A percentile compares a stretch with the other conserved stretches of the same genome.
These are phyloP conservation scores for Yamadazyma scolyti DNA, from an alignment of 805 yeast species.

Conservation along the genomic window DNA sequence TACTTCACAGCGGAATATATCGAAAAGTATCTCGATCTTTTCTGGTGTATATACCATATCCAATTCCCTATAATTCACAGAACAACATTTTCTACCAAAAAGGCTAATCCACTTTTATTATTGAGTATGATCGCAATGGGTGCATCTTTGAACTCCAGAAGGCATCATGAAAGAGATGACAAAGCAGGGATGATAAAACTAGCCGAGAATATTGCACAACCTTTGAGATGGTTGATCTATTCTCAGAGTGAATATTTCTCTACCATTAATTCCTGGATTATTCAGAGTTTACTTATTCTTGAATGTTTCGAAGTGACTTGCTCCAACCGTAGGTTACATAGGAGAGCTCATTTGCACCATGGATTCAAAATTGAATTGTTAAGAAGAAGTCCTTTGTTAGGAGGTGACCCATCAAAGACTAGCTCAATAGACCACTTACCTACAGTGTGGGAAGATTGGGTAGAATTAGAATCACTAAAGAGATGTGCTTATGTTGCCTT, in stretches of 20 bases:
- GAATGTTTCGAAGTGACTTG: conserved; percentile 72
- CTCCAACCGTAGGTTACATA: conserved; percentile 62
- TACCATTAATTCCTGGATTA: conserved; percentile 67
- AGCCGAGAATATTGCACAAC: conserved; percentile 45
- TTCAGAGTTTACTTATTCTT: conserved; percentile 65
- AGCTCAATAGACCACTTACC: not conserved
- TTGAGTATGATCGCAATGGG: conserved; percentile 57
- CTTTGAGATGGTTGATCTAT: conserved; percentile 65
- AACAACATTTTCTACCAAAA: conserved; percentile 49
- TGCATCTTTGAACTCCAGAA: conserved; percentile 32
- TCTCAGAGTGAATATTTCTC: conserved; percentile 63
- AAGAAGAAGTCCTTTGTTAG: conserved; percentile 22
- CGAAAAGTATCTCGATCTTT: conserved; percentile 15
- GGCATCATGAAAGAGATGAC: conserved; percentile 14
- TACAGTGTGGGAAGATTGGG: conserved; percentile 22
- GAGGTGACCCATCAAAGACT: conserved; percentile 20
- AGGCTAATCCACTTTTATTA: conserved; percentile 45
- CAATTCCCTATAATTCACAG: conserved; percentile 54
- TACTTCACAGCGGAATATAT: conserved; percentile 2
- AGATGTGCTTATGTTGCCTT: conserved; percentile 26
- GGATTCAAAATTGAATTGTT: conserved; percentile 47
- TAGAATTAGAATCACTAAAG: conserved; percentile 28
- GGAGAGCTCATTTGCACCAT: conserved; percentile 77
- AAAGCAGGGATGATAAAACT: conserved; percentile 19
- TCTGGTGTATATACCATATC: conserved; percentile 54